Evolutionary conservation across 2,329 filamentous ascomycete genomes (phyloP).

Genomic region (Daldinia sp.): DNA sequence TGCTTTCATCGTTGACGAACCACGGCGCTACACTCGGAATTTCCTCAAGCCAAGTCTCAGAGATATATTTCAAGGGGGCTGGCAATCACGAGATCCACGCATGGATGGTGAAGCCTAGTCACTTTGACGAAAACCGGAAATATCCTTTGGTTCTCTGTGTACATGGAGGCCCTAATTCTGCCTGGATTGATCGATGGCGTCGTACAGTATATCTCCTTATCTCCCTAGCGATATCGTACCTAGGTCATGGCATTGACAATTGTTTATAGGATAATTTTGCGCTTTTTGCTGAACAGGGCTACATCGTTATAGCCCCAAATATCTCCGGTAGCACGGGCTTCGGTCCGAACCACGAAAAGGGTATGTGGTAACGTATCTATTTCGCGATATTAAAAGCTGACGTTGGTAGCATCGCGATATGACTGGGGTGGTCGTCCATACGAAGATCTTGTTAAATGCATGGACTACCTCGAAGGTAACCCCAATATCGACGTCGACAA

Average conservation of each 20-base stretch:
- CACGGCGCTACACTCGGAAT: slow-evolving; percentile 48
- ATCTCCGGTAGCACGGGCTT: slow-evolving; percentile 66
- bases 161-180: slow-evolving; percentile 53
- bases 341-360: slow-evolving; percentile 52
- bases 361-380: slow-evolving; percentile 33
- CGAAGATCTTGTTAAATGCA: slow-evolving; percentile 62
- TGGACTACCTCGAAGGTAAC: slow-evolving; percentile 59
- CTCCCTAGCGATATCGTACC: not conserved
- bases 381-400: not conserved
- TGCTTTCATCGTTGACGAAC: slow-evolving; percentile 46
- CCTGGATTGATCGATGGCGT: slow-evolving; percentile 64
- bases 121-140: slow-evolving; percentile 49
- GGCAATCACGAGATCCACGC: slow-evolving; percentile 50
- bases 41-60: slow-evolving; percentile 49
- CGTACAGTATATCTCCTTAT: slow-evolving; percentile 47
- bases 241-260: not conserved
- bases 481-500: slow-evolving; percentile 63
- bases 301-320: slow-evolving; percentile 66
- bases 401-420: slow-evolving; percentile 55
- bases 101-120: slow-evolving; percentile 51
- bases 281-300: slow-evolving; percentile 68
- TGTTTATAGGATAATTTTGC: slow-evolving; percentile 59
- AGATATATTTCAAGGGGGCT: slow-evolving; percentile 53
- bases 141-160: slow-evolving; percentile 52
- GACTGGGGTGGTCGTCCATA: slow-evolving; percentile 64